Evolutionary conservation across 805 yeast genomes (phyloP).

Genomic region (Candida maris): DNA sequence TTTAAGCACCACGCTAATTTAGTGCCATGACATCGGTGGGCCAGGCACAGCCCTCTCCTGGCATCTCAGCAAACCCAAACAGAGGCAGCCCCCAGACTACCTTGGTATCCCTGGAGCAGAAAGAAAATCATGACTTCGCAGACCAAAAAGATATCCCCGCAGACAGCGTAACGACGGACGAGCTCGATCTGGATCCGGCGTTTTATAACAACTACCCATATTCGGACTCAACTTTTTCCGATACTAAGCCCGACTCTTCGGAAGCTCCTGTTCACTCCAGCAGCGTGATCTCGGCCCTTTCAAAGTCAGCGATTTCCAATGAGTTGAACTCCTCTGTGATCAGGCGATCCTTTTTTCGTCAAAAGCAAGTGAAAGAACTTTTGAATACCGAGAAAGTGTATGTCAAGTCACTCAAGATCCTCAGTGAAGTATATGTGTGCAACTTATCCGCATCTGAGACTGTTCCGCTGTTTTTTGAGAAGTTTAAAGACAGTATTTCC

Average conservation of each 20-base stretch:
- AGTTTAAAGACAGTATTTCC: constrained; percentile 26
- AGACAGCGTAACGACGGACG: not conserved
- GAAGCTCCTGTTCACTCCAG: constrained; percentile 12
- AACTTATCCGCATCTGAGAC: constrained; percentile 34
- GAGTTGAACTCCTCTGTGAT: constrained; percentile 13
- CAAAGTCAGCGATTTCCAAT: constrained; percentile 1
- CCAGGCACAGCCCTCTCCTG: too few species aligned
- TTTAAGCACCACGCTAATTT: too few species aligned
- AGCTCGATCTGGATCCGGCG: not conserved
- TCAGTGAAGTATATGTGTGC: constrained; percentile 42
- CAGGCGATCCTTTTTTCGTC: constrained; percentile 24
- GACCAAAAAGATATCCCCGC: constrained; percentile 1
- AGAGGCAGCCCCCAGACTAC: not conserved
- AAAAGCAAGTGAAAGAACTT: constrained; percentile 40
- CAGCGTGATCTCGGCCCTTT: constrained; percentile 12
- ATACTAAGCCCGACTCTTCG: constrained; percentile 1
- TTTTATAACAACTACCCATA: constrained; percentile 2
- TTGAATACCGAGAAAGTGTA: constrained; percentile 46
- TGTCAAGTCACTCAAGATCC: constrained; percentile 40
- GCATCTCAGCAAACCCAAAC: not conserved
- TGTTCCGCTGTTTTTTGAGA: constrained; percentile 34
- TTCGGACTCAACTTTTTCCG: constrained; percentile 14
- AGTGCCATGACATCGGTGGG: too few species aligned
- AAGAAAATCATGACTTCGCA: not conserved
- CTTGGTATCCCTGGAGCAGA: not conserved